Evolutionary conservation across 257 asterid genomes (phyloP), one percentile per base, ranked within the genome.

Genomic region (Scutellaria minor): DNA sequence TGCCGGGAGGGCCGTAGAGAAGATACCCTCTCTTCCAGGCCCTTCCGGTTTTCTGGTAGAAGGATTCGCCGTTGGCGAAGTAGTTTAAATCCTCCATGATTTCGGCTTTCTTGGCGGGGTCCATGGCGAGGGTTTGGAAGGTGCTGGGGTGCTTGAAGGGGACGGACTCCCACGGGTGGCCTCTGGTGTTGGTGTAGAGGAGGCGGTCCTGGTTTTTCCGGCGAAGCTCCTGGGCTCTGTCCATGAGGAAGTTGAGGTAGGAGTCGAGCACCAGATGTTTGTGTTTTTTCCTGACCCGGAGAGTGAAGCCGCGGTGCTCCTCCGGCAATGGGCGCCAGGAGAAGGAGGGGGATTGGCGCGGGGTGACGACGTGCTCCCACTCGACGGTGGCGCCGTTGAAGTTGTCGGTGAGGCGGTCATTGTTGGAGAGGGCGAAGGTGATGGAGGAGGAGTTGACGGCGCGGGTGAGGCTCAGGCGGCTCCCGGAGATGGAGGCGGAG

Each of bases 261-360:
- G 86, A 78, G 20, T 39, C n/a, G 48, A 82, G 77, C 42, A 82
- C 78, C 41, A 78, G 12, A 12, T 72, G 72, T 22, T 66, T 78
- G 77, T 76, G 54, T 2, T 75, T 78, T 37, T 82, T 79, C 72
- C 69, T 61, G 13, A 81, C 80, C 1, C 79, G 70, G 44, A 81
- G 78, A 14, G 80, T 78, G 71, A 81, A 82, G 39, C 86, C 86
- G 45, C 86, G 24, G 14, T 71, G 76, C 72, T 82, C 86, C 31
- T 82, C 86, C 27, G 86, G 86, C 73, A 82, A 6, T 0, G 83
- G 86, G 6, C 86, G 78, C 86, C 86, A 82, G 5, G 86, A 63
- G 18, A 82, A 75, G 12, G 71, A 53, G 37, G 75, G 86, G 7
- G 63, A 47, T 11, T 75, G 83, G 45, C 86, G 64, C 20, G 78